Percentiles rank a stretch among this genome's conserved stretches.
Evolutionary conservation across 2,329 filamentous ascomycete species (phyloP).

Genomic region (Metarhizium sp.): DNA sequence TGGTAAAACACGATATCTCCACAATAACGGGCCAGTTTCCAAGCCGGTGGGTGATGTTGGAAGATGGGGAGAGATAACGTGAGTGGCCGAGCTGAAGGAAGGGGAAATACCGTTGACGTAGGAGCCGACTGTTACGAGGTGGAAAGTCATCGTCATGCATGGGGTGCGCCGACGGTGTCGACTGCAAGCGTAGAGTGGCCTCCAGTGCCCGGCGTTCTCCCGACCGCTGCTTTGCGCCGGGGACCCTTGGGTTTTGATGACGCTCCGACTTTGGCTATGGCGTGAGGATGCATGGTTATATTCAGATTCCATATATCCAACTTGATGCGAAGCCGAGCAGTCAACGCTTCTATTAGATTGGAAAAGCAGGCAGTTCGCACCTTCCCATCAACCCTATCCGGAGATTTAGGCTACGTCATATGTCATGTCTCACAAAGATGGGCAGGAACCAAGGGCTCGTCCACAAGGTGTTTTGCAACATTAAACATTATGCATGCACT

Average conservation of each 20-base stretch:
- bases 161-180: neutral
- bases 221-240: neutral
- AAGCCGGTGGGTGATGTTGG: neutral
- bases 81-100: neutral
- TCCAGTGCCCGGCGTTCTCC: neutral
- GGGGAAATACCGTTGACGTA: conserved; percentile 2
- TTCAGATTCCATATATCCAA: no score
- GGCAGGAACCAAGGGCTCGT: neutral
- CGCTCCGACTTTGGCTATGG: neutral
- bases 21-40: neutral
- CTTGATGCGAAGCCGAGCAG: neutral
- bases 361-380: neutral
- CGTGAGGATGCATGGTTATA: no score
- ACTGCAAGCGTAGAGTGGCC: neutral
- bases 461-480: no score
- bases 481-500: no score
- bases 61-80: neutral
- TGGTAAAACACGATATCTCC: neutral
- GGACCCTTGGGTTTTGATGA: conserved; percentile 1
- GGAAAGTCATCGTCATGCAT: conserved; percentile 4
- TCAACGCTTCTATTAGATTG: neutral
- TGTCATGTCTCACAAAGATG: neutral
- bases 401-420: neutral
- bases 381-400: neutral
- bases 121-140: neutral